Percentiles rank a stretch among this genome's conserved stretches.
Conservation (phyloP, 371 early-diverging fungal species). For the Syncephalastrum monosporum region DNA sequence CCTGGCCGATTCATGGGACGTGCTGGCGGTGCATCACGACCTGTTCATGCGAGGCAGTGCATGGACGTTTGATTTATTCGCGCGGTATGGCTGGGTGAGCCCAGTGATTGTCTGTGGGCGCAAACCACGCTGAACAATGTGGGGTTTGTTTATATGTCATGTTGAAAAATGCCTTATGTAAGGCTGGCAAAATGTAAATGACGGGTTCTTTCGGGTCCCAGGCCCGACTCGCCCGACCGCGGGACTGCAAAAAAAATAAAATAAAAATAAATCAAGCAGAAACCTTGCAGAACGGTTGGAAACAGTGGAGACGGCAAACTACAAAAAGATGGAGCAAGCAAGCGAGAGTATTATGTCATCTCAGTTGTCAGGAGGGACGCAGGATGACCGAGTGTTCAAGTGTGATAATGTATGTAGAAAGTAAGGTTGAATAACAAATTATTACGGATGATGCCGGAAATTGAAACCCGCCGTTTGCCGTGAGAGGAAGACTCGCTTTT, state of each 20-base stretch:
- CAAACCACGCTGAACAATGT: background rate
- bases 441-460: too few relatives aligned
- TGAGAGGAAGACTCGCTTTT: too few relatives aligned
- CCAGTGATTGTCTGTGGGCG: constrained; percentile 14
- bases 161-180: background rate
- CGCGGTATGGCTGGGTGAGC: constrained; percentile 9
- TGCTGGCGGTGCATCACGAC: constrained; percentile 5
- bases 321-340: too few relatives aligned
- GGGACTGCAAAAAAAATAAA: background rate
- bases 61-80: constrained; percentile 10
- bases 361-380: background rate
- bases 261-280: too few relatives aligned
- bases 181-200: background rate
- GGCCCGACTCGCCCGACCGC: constrained; percentile 2
- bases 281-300: background rate
- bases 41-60: constrained; percentile 5
- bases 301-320: background rate
- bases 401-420: constrained; percentile 1
- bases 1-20: constrained; percentile 16
- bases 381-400: background rate
- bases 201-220: constrained; percentile 6
- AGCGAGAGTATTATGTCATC: too few relatives aligned
- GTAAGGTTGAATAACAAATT: too few relatives aligned
- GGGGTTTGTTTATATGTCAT: background rate
- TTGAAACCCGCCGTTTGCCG: too few relatives aligned